These are phyloP conservation scores for Blastomyces emzantsi DNA, from an alignment of 2,329 filamentous ascomycete species.

Conservation along the genomic window DNA sequence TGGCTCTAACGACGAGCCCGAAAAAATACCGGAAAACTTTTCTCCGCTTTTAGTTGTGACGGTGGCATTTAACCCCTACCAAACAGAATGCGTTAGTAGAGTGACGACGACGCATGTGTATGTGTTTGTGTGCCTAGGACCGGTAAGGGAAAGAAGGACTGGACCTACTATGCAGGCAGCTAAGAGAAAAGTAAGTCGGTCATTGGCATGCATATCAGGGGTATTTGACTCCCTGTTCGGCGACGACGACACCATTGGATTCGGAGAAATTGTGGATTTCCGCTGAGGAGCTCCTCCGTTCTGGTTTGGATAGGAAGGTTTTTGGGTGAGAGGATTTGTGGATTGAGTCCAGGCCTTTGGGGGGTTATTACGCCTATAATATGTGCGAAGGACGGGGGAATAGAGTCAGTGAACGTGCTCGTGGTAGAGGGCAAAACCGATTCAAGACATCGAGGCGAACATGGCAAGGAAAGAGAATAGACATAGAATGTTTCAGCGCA, in stretches of 20 bases:
- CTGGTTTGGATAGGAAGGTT: conserved; percentile 40
- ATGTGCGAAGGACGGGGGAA: conserved; percentile 10
- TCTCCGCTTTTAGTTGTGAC: conserved; percentile 54
- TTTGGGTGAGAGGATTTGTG: conserved; percentile 53
- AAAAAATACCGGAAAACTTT: conserved; percentile 53
- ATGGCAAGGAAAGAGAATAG: not conserved
- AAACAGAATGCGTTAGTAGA: conserved; percentile 9
- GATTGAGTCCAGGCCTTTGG: conserved; percentile 54
- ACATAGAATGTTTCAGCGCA: not conserved
- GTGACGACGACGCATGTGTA: not conserved
- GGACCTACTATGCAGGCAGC: conserved; percentile 50
- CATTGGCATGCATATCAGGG: conserved; percentile 50
- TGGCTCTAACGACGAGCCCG: conserved; percentile 45
- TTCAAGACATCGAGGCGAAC: conserved; percentile 1
- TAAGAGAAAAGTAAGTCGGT: conserved; percentile 51
- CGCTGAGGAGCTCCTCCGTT: conserved; percentile 46
- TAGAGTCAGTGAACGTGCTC: conserved; percentile 3
- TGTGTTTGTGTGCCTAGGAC: not conserved
- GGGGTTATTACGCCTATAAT: conserved; percentile 42
- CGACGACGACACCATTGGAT: conserved; percentile 20
- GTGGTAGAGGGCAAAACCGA: not conserved
- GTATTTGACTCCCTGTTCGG: conserved; percentile 43
- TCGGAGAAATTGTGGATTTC: conserved; percentile 34
- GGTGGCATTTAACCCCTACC: conserved; percentile 47
- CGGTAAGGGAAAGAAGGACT: not conserved